These are phyloP conservation scores for Chloromonas sp. DNA, from an alignment of 163 green algal genomes.

Conservation along the genomic window DNA sequence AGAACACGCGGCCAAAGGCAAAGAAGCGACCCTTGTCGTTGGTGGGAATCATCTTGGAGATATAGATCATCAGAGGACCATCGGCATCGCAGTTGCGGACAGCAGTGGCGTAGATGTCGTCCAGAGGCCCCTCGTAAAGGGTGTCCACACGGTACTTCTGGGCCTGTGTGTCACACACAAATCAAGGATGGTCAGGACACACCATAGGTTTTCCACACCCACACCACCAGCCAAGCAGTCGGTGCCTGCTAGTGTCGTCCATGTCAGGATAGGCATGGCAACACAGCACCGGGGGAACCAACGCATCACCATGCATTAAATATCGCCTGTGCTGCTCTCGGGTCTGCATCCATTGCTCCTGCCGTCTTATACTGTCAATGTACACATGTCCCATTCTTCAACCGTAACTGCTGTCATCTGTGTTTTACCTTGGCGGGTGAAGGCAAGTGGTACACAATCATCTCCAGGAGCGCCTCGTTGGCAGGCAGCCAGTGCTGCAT, in stretches of 20 bases:
- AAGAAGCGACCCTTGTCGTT: conserved; percentile 99
- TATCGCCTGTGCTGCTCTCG: too few species aligned
- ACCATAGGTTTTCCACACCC: too few species aligned
- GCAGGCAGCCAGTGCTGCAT: conserved; percentile 98
- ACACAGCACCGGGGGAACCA: too few species aligned
- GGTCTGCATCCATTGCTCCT: too few species aligned
- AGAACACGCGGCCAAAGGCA: conserved; percentile 98
- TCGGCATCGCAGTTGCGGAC: conserved; percentile 94
- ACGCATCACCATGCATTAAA: too few species aligned
- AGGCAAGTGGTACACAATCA: conserved; percentile 99
- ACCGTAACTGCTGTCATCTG: not conserved
- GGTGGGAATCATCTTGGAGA: conserved; percentile 99
- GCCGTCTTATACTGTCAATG: too few species aligned
- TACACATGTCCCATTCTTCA: not conserved
- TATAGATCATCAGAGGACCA: conserved; percentile 97
- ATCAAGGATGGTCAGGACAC: not conserved
- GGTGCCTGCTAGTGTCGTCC: too few species aligned
- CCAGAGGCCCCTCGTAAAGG: conserved; percentile 96
- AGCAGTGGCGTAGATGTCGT: conserved; percentile 92
- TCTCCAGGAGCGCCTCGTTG: conserved; percentile 94
- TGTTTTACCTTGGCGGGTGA: conserved; percentile 61
- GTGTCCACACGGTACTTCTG: conserved; percentile 98
- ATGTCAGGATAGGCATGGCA: too few species aligned
- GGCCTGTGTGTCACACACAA: conserved; percentile 37
- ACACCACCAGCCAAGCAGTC: too few species aligned